Evolutionary conservation across 495 filamentous ascomycete genomes (phyloP).

Genomic region (Daldinia decipiens): DNA sequence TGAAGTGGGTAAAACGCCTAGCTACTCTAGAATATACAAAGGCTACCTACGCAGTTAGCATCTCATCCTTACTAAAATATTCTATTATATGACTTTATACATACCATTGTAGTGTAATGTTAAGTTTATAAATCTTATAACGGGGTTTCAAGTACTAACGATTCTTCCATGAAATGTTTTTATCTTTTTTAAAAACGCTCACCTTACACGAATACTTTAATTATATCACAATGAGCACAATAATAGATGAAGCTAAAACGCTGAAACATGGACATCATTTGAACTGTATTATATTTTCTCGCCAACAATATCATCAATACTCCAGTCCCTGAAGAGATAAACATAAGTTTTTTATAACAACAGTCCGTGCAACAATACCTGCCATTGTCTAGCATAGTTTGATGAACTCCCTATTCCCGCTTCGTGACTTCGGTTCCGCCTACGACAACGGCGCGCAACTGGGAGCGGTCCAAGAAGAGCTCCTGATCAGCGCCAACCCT

Average conservation of each 20-base stretch:
- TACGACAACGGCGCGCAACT: conserved; percentile 43
- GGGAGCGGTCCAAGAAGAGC: conserved; percentile 48
- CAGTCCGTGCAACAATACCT: background rate
- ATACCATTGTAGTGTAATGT: too few species aligned
- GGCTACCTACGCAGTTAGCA: background rate
- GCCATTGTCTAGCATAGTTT: background rate
- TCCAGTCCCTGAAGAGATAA: background rate
- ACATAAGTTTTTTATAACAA: background rate
- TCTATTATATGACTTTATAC: too few species aligned
- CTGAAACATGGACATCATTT: background rate
- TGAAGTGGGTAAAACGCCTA: background rate
- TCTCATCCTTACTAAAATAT: background rate
- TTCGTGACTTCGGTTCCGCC: conserved; percentile 41
- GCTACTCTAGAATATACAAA: background rate
- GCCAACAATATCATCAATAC: background rate
- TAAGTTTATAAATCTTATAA: too few species aligned
- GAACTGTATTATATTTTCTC: background rate
- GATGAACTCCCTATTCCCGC: background rate
- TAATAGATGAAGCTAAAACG: background rate
- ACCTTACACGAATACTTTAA: too few species aligned
- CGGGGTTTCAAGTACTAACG: too few species aligned
- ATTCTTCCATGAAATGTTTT: too few species aligned
- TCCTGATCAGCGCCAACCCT: conserved; percentile 46
- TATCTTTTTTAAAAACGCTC: too few species aligned
- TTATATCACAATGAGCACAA: too few species aligned